Evolutionary conservation across 2,329 filamentous ascomycete genomes (phyloP).

Genomic region (Colletotrichum musae): DNA sequence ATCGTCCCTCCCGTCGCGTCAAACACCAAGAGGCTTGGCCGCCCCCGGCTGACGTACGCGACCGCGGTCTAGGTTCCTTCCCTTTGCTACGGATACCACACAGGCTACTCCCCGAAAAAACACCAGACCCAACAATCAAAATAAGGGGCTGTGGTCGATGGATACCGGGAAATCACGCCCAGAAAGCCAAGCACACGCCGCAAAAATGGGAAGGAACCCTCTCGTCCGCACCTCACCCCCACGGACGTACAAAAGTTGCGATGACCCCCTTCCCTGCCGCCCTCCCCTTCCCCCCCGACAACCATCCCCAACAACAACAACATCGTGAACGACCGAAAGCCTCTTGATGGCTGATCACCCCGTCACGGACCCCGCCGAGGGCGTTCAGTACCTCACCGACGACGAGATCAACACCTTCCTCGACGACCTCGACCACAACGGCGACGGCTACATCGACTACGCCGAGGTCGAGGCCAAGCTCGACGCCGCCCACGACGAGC

Average conservation of each 20-base stretch:
- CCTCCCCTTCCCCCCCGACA: not conserved
- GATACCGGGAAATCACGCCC: constrained; percentile 22
- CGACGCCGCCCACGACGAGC: constrained; percentile 65
- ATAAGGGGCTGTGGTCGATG: not conserved
- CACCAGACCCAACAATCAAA: constrained; percentile 14
- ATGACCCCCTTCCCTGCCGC: not conserved
- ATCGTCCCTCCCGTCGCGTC: constrained; percentile 5
- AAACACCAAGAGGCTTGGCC: constrained; percentile 40
- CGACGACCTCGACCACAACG: constrained; percentile 65
- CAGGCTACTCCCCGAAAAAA: not conserved
- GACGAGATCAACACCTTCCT: constrained; percentile 67
- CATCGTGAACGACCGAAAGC: not conserved
- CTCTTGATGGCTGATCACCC: constrained; percentile 45
- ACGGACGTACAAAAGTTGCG: constrained; percentile 1
- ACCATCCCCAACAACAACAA: not conserved
- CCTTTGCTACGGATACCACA: not conserved
- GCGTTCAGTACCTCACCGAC: constrained; percentile 56
- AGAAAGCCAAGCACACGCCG: constrained; percentile 30
- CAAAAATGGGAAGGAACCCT: constrained; percentile 6
- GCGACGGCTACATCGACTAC: constrained; percentile 67
- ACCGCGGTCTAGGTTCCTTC: constrained; percentile 12
- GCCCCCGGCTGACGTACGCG: constrained; percentile 33
- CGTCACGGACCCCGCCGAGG: constrained; percentile 43
- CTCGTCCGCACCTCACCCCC: not conserved
- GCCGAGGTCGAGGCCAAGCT: constrained; percentile 67